Percentiles rank a stretch among this genome's conserved stretches.
Conservation (phyloP, 208 protist genomes). For the Trypanosoma congolense region DNA sequence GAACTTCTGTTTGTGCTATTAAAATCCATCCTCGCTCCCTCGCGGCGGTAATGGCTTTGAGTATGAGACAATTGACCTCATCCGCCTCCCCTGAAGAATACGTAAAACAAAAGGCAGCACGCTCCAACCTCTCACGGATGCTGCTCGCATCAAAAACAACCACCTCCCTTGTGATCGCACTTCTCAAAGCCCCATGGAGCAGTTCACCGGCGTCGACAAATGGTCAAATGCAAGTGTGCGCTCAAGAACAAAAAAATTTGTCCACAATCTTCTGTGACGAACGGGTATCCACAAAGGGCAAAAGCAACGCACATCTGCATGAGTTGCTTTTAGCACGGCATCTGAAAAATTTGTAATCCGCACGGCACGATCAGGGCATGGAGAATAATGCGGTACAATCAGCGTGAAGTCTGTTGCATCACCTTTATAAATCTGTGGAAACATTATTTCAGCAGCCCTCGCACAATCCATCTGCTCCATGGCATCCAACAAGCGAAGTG, state of each 20-base stretch:
- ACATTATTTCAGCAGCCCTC: background rate
- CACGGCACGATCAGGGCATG: background rate
- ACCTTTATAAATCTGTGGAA: background rate
- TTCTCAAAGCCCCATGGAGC: slow-evolving; percentile 1
- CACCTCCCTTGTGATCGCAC: slow-evolving; percentile 2
- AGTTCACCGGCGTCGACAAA: background rate
- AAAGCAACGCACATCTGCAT: slow-evolving; percentile 9
- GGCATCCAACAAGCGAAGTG: slow-evolving; percentile 3
- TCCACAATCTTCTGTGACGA: slow-evolving; percentile 2
- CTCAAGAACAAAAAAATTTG: slow-evolving; percentile 10
- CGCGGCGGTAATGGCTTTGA: background rate
- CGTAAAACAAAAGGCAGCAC: slow-evolving; percentile 10
- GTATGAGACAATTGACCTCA: background rate
- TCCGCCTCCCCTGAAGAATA: background rate
- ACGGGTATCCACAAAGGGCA: slow-evolving; percentile 11
- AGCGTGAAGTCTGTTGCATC: background rate
- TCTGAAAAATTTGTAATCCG: slow-evolving; percentile 2
- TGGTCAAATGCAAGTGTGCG: slow-evolving; percentile 2
- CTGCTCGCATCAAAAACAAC: slow-evolving; percentile 9
- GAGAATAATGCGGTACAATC: slow-evolving; percentile 6
- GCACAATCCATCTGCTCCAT: slow-evolving; percentile 2
- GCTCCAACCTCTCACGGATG: slow-evolving; percentile 4
- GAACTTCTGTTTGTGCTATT: slow-evolving; percentile 9
- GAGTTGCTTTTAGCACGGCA: background rate
- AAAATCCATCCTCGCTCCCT: slow-evolving; percentile 10